phyloP scores from a whole-genome alignment of 2,329 filamentous ascomycete species.

The Diatrype stigma region DNA sequence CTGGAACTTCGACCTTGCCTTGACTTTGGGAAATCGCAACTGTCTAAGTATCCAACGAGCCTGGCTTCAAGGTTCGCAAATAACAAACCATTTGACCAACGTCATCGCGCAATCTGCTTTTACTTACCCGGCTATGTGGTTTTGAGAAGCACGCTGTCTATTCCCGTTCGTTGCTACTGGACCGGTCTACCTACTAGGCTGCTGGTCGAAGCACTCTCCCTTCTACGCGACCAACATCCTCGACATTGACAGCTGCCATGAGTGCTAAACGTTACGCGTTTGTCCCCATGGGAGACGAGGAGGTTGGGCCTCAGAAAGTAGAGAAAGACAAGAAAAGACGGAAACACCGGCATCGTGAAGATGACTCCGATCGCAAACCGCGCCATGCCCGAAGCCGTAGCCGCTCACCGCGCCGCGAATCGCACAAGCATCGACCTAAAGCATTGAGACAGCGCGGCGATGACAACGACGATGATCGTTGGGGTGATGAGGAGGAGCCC shows the following conservation, averaged over 20 bases:
- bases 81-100: too few species aligned
- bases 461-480: constrained; percentile 67
- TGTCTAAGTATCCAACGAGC: too few species aligned
- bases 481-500: constrained; percentile 70
- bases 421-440: constrained; percentile 30
- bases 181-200: background rate
- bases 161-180: too few species aligned
- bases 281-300: constrained; percentile 62
- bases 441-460: constrained; percentile 39
- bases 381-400: constrained; percentile 18
- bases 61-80: too few species aligned
- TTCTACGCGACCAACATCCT: background rate
- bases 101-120: too few species aligned
- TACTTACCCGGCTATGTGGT: too few species aligned
- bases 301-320: constrained; percentile 51
- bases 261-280: constrained; percentile 62
- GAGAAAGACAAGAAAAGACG: constrained; percentile 45
- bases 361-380: constrained; percentile 26
- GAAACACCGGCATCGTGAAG: constrained; percentile 35
- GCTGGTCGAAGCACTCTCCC: constrained; percentile 1
- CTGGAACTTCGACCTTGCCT: too few species aligned
- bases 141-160: too few species aligned
- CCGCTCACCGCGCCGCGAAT: constrained; percentile 26
- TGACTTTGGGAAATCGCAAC: too few species aligned
- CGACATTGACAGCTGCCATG: constrained; percentile 28